phyloP scores from a whole-genome alignment of 805 yeast genomes.

The Wickerhamiella sergipiensis region DNA sequence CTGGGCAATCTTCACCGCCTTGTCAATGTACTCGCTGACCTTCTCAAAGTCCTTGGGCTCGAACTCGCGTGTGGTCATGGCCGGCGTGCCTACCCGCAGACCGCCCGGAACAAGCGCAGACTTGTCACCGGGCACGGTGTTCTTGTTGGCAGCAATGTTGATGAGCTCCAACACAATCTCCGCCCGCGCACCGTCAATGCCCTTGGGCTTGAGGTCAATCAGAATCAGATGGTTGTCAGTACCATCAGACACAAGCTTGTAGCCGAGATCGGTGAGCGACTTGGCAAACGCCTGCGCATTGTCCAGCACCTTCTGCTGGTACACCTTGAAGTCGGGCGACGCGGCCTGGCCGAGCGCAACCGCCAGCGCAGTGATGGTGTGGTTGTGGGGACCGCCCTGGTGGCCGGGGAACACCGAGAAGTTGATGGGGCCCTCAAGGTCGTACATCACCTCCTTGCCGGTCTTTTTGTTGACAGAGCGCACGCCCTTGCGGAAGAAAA shows the following conservation, averaged over 20 bases:
- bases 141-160: conserved; percentile 93
- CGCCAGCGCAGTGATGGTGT: conserved; percentile 94
- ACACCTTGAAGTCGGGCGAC: conserved; percentile 78
- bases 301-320: conserved; percentile 75
- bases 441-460: conserved; percentile 83
- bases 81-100: conserved; percentile 95
- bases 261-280: conserved; percentile 59
- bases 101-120: conserved; percentile 96
- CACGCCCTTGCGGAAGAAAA: conserved; percentile 93
- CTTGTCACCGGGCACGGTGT: conserved; percentile 96
- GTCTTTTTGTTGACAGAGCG: conserved; percentile 69
- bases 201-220: conserved; percentile 70
- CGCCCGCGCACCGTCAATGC: conserved; percentile 92
- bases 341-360: conserved; percentile 92
- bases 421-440: conserved; percentile 88
- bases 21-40: conserved; percentile 70
- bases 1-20: conserved; percentile 63
- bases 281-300: conserved; percentile 77
- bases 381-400: conserved; percentile 99
- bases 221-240: conserved; percentile 96
- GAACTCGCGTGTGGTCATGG: conserved; percentile 96
- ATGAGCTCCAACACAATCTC: conserved; percentile 89
- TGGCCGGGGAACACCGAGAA: conserved; percentile 99
- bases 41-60: conserved; percentile 73
- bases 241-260: conserved; percentile 80